Percentiles rank a stretch among this genome's conserved stretches.
Evolutionary conservation across 2,329 filamentous ascomycete genomes (phyloP).

Genomic region (Pseudogymnoascus pannorum): DNA sequence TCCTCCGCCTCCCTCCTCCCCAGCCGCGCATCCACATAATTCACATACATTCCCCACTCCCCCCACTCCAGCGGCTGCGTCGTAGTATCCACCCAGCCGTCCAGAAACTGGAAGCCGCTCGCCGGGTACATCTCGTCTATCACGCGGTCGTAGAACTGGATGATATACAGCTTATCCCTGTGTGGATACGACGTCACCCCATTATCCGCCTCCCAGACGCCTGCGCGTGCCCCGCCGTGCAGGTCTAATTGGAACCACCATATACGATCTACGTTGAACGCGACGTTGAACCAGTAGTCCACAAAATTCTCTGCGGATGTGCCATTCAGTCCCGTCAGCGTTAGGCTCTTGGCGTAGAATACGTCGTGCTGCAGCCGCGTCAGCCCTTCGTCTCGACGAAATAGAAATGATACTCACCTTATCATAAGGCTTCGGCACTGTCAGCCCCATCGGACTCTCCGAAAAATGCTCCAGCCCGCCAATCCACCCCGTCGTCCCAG

Average conservation of each 20-base stretch:
- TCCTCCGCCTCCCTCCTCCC: background rate
- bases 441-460: background rate
- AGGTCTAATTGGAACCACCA: slow-evolving; percentile 60
- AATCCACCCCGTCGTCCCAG: background rate
- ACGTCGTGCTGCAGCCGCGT: slow-evolving; percentile 31
- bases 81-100: background rate
- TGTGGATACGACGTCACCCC: slow-evolving; percentile 57
- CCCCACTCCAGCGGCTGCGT: background rate
- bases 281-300: slow-evolving; percentile 44
- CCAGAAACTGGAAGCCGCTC: background rate
- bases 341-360: slow-evolving; percentile 53
- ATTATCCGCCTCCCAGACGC: slow-evolving; percentile 23
- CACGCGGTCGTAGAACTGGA: slow-evolving; percentile 53
- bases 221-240: slow-evolving; percentile 48
- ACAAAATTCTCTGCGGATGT: slow-evolving; percentile 38
- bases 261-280: slow-evolving; percentile 41
- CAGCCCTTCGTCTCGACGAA: background rate
- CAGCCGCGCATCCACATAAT: background rate
- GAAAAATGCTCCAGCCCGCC: background rate
- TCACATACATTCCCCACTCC: background rate
- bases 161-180: slow-evolving; percentile 56
- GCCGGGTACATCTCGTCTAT: slow-evolving; percentile 27
- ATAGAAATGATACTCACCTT: background rate
- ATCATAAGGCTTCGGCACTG: background rate
- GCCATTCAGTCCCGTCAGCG: slow-evolving; percentile 42